Base-by-base conservation (phyloP, 805 yeast species). In the Maudiozyma turicensis region DNA sequence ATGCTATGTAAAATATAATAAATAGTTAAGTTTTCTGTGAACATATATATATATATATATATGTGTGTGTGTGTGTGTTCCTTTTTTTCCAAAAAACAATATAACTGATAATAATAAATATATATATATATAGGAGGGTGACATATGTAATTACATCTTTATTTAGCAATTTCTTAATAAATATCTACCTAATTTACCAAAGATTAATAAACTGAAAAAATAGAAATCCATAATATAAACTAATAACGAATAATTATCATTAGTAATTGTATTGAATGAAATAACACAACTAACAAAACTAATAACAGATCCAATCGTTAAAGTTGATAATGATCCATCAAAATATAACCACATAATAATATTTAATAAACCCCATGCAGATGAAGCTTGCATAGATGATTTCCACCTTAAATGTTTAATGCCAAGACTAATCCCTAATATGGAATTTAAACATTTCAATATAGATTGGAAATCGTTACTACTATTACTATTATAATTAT, bases 361-460 rank as follows among this genome's bases (percentile, higher is more conserved):
- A 62, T 81, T 81, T 48, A 82, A 66, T 30, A 78, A 63, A 10
- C 78, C 69, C 83, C 87, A 82, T 6, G 80, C 71, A 39, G 76
- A 64, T 6, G 82, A 73, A 14, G 83, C 82, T 56, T 84, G 87
- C 38, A 78, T 64, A 20, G 80, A 72, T 0, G 82, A 74, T 45
- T 72, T 66, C 90, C 90, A 84, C 54, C 80, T 82, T 38, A 81
- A 69, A 52, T 77, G 78, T 54, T 84, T 73, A 32, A 84, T 73
- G 20, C 86, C 86, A 56, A 81, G 82, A 9, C 80, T 73, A 43
- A 84, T 75, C 1, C 91, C 91, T 43, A 84, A 66, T 54, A 83
- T 74, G 2, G 86, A 81, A 48, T 82, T 75, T 20, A 51, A 49
- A 40, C 55, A 49, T 48, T 49, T 55, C 38, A 76, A 64, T 6